Conservation (phyloP, 345 rosid genomes). For the Aethionema arabicum region DNA sequence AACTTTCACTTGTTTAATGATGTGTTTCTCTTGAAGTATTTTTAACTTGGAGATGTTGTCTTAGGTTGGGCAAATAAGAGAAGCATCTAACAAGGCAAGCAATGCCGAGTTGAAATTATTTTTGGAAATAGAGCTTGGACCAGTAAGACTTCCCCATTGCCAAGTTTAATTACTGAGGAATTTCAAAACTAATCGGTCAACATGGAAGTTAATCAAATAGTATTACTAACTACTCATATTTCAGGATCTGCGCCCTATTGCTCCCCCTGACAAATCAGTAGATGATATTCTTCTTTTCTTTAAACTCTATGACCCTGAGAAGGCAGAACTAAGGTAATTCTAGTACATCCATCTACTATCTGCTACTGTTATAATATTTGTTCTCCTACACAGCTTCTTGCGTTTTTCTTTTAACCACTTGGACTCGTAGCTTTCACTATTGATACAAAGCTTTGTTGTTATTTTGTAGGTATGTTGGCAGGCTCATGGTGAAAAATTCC, state of each 20-base stretch:
- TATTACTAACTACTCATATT: conserved; percentile 20
- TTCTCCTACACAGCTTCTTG: too few species aligned
- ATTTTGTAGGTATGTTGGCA: conserved; percentile 71
- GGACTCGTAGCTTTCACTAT: conserved; percentile 15
- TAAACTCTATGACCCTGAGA: conserved; percentile 85
- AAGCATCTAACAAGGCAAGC: conserved; percentile 67
- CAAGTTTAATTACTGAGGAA: conserved; percentile 16
- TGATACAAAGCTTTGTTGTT: conserved; percentile 24
- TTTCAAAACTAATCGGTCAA: conserved; percentile 4
- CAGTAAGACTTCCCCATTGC: conserved; percentile 45
- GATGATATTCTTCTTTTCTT: conserved; percentile 89
- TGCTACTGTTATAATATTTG: not conserved
- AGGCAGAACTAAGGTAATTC: conserved; percentile 70
- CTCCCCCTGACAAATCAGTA: conserved; percentile 61
- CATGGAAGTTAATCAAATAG: conserved; percentile 3
- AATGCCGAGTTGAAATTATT: conserved; percentile 85
- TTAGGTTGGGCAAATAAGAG: conserved; percentile 93
- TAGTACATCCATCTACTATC: conserved; percentile 4
- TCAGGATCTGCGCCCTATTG: conserved; percentile 71
- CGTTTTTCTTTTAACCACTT: not conserved
- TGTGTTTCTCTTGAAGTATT: conserved; percentile 3
- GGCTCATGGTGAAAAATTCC: conserved; percentile 77
- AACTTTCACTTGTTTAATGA: conserved; percentile 4
- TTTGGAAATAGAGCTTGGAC: conserved; percentile 83
- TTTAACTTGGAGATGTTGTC: conserved; percentile 20